These are phyloP conservation scores for Coemansia sp. DNA, from an alignment of 192 early-diverging fungal species.

Conservation along the genomic window DNA sequence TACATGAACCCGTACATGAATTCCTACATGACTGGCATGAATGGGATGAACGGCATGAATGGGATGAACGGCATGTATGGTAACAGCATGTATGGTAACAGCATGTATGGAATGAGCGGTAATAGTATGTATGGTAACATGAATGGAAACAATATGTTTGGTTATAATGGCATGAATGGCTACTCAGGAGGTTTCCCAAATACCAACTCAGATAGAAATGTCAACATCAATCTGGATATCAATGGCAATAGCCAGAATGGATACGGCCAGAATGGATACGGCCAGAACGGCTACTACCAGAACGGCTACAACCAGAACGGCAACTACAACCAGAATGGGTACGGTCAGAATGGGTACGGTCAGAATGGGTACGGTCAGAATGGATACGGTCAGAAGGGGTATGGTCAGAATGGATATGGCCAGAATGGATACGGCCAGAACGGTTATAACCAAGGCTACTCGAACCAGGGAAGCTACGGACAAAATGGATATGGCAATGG, in stretches of 20 bases:
- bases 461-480: neutral
- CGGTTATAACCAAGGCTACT: neutral
- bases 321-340: neutral
- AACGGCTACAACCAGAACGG: neutral
- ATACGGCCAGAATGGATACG: neutral
- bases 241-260: neutral
- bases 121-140: neutral
- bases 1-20: neutral
- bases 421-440: neutral
- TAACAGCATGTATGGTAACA: neutral
- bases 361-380: neutral
- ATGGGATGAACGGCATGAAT: neutral
- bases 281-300: neutral
- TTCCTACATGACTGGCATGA: neutral
- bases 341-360: neutral
- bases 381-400: neutral
- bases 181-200: no score
- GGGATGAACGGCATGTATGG: neutral
- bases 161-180: no score
- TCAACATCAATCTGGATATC: constrained; percentile 1
- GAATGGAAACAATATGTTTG: neutral
- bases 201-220: constrained; percentile 2
- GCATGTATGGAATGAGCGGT: neutral
- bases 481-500: neutral
- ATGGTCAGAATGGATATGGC: neutral